Evolutionary conservation across 2,329 filamentous ascomycete genomes (phyloP).

Genomic region (Penicillium sp.): DNA sequence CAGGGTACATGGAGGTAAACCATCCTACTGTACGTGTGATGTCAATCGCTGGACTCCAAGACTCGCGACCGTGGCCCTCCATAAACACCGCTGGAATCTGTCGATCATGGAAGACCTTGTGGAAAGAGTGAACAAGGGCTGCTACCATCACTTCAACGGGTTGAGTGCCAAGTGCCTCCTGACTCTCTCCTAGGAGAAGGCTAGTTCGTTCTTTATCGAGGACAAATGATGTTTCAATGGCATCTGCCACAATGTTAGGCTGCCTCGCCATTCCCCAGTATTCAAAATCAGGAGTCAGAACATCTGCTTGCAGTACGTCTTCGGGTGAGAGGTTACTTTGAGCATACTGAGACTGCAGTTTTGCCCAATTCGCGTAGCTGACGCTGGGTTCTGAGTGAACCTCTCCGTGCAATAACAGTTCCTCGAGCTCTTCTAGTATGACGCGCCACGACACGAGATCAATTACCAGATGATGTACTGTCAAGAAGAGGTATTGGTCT

Average conservation of each 20-base stretch:
- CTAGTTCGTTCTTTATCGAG: background rate
- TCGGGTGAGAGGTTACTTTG: no score
- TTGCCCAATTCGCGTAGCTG: no score
- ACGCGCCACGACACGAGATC: no score
- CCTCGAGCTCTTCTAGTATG: no score
- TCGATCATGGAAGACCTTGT: background rate
- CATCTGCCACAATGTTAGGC: background rate
- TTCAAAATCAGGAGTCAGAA: no score
- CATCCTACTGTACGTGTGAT: background rate
- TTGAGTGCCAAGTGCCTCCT: background rate
- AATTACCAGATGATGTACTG: no score
- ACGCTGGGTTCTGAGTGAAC: no score
- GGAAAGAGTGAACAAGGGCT: background rate
- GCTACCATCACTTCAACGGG: background rate
- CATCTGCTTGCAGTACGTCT: no score
- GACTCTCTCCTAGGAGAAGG: background rate
- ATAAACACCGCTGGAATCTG: background rate
- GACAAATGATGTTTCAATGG: background rate
- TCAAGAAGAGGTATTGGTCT: no score
- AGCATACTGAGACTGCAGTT: no score
- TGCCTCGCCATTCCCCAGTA: no score
- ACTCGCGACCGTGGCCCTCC: conserved; percentile 9
- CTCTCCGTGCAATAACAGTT: no score
- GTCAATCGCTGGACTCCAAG: background rate
- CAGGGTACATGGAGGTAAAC: background rate